These are phyloP conservation scores for Malassezia nana DNA, from an alignment of 1,284 basidiomycete genomes.

Conservation along the genomic window DNA sequence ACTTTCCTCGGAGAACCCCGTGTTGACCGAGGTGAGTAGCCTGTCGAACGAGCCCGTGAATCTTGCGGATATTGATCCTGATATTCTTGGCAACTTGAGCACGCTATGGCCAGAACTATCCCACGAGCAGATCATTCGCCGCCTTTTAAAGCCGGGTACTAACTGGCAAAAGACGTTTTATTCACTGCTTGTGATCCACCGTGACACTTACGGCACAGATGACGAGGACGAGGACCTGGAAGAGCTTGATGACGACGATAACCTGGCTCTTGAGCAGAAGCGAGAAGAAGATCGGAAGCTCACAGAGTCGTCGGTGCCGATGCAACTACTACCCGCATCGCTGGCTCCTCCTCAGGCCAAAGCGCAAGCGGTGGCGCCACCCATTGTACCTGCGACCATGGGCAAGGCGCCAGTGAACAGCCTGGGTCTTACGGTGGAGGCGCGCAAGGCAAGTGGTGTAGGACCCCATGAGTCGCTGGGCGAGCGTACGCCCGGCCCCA, in stretches of 20 bases:
- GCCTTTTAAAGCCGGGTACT: conserved; percentile 26
- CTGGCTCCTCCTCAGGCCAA: background rate
- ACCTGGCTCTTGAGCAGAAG: conserved; percentile 15
- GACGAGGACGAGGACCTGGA: conserved; percentile 38
- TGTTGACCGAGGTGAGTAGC: conserved; percentile 28
- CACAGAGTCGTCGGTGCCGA: background rate
- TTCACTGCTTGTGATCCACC: conserved; percentile 39
- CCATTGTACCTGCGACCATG: conserved; percentile 1
- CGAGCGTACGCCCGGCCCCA: background rate
- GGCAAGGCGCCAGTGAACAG: background rate
- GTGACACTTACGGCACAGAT: conserved; percentile 41
- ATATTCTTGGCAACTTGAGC: conserved; percentile 79
- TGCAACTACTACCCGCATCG: background rate
- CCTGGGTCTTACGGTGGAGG: background rate
- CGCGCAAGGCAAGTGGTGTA: background rate
- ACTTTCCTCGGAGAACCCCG: conserved; percentile 35
- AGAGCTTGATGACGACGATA: conserved; percentile 17
- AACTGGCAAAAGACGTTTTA: conserved; percentile 49
- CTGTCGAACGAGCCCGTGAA: conserved; percentile 49
- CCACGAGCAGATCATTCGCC: conserved; percentile 30
- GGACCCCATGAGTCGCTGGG: background rate
- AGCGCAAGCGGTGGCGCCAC: background rate
- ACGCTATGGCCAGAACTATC: conserved; percentile 64
- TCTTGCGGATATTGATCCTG: conserved; percentile 60
- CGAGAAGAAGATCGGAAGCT: background rate